A percentile compares a stretch with the other conserved stretches of the same genome.
These are phyloP conservation scores for Alternaria sp. DNA, from an alignment of 2,329 filamentous ascomycete genomes.

Conservation along the genomic window DNA sequence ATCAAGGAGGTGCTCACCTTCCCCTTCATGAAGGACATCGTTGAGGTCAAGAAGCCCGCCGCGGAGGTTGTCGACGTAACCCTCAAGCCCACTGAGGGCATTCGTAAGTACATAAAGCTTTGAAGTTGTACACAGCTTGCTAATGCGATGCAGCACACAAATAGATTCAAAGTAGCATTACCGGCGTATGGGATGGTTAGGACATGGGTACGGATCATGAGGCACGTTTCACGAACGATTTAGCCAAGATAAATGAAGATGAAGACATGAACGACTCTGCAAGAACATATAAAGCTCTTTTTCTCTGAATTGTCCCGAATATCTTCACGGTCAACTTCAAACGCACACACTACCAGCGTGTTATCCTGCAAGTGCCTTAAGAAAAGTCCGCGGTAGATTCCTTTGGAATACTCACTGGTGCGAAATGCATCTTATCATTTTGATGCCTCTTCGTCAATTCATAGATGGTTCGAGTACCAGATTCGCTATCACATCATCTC, in stretches of 20 bases:
- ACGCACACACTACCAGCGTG: not conserved
- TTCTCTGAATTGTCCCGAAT: not conserved
- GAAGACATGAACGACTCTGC: not conserved
- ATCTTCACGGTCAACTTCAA: not conserved
- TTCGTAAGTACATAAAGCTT: conserved; percentile 47
- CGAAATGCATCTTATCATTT: not conserved
- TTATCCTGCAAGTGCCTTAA: not conserved
- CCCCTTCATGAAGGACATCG: conserved; percentile 91
- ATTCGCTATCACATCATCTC: not conserved
- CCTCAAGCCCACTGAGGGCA: conserved; percentile 68
- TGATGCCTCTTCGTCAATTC: not conserved
- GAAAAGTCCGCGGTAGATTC: no score
- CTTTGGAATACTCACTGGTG: not conserved
- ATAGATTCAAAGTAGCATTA: conserved; percentile 27
- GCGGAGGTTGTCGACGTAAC: conserved; percentile 70
- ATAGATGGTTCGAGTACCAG: not conserved
- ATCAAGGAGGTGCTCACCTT: conserved; percentile 97
- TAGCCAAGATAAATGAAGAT: not conserved
- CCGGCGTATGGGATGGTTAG: conserved; percentile 15
- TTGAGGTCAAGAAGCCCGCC: conserved; percentile 55
- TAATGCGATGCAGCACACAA: conserved; percentile 30
- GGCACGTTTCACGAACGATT: conserved; percentile 19
- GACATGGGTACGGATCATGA: conserved; percentile 11
- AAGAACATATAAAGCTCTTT: not conserved
- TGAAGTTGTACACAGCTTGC: not conserved